Evolutionary conservation across 2,329 filamentous ascomycete species (phyloP).

Genomic region (Zarea fungicola): DNA sequence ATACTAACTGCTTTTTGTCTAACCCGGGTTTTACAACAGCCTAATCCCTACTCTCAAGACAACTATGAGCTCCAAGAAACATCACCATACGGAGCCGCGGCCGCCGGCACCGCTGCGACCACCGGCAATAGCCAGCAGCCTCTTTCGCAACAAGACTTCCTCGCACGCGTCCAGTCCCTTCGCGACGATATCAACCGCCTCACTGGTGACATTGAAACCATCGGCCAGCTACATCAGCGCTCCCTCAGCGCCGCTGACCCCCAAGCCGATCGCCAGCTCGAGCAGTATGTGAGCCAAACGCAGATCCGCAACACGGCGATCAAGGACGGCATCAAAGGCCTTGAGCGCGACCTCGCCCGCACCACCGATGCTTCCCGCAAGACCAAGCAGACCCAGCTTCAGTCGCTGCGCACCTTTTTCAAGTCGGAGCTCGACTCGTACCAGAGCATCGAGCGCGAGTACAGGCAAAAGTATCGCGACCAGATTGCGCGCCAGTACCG

Average conservation of each 20-base stretch:
- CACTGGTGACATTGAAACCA: constrained; percentile 60
- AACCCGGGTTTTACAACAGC: constrained; percentile 12
- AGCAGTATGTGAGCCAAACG: constrained; percentile 63
- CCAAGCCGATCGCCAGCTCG: constrained; percentile 51
- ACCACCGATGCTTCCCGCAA: constrained; percentile 55
- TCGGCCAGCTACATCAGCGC: constrained; percentile 66
- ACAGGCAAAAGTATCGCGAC: constrained; percentile 66
- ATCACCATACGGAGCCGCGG: constrained; percentile 16
- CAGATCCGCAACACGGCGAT: constrained; percentile 70
- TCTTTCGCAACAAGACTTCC: constrained; percentile 62
- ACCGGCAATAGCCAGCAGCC: constrained; percentile 22
- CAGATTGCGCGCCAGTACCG: constrained; percentile 76
- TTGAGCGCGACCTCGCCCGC: constrained; percentile 65
- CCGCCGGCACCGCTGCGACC: constrained; percentile 1
- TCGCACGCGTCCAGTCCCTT: constrained; percentile 59
- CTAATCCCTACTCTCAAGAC: constrained; percentile 27
- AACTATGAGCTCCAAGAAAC: constrained; percentile 46
- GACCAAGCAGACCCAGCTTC: constrained; percentile 65
- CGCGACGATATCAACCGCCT: constrained; percentile 64
- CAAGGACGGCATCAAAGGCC: constrained; percentile 71
- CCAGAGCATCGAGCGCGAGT: constrained; percentile 64
- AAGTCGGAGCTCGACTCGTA: constrained; percentile 66
- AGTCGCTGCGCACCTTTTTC: constrained; percentile 66
- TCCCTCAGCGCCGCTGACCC: constrained; percentile 62
- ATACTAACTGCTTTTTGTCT: background rate